phyloP scores from a whole-genome alignment of 805 yeast genomes.

The Starmerella roubikii region DNA sequence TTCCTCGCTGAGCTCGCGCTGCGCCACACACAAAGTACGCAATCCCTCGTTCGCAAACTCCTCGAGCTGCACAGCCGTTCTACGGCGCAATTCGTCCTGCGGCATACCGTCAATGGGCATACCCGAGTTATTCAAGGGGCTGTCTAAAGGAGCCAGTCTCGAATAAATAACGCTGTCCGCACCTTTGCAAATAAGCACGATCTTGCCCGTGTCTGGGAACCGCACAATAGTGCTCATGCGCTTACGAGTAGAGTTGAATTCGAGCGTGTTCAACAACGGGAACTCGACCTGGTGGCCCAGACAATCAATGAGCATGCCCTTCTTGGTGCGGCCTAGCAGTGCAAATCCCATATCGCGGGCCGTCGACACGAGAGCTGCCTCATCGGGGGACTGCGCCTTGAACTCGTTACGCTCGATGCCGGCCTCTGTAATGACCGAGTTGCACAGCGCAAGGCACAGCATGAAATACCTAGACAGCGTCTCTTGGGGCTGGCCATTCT shows the following conservation, averaged over 20 bases:
- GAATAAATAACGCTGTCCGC: conserved; percentile 68
- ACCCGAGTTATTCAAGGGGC: no score
- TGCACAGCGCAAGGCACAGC: conserved; percentile 62
- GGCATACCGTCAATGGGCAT: no score
- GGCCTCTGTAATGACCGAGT: conserved; percentile 58
- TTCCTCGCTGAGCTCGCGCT: conserved; percentile 36
- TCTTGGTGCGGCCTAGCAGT: conserved; percentile 43
- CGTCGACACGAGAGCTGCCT: conserved; percentile 64
- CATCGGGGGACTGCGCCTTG: conserved; percentile 81
- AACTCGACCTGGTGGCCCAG: conserved; percentile 38
- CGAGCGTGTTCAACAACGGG: conserved; percentile 45
- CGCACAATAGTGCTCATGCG: conserved; percentile 62
- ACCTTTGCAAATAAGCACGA: conserved; percentile 52
- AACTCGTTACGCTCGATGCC: conserved; percentile 34
- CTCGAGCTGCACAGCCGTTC: conserved; percentile 58
- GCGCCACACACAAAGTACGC: conserved; percentile 65
- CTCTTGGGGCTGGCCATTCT: conserved; percentile 33
- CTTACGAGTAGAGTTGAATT: conserved; percentile 63
- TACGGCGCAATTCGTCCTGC: conserved; percentile 36
- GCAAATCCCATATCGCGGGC: conserved; percentile 67
- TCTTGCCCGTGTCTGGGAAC: conserved; percentile 24
- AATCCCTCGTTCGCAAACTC: conserved; percentile 69
- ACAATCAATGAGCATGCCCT: conserved; percentile 33
- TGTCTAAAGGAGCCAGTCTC: conserved; percentile 30
- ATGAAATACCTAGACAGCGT: conserved; percentile 45